Percentiles rank a stretch among this genome's conserved stretches.
These are phyloP conservation scores for Dendrocalamus sinicus DNA, from an alignment of 176 grass and related monocot genomes.

Conservation along the genomic window DNA sequence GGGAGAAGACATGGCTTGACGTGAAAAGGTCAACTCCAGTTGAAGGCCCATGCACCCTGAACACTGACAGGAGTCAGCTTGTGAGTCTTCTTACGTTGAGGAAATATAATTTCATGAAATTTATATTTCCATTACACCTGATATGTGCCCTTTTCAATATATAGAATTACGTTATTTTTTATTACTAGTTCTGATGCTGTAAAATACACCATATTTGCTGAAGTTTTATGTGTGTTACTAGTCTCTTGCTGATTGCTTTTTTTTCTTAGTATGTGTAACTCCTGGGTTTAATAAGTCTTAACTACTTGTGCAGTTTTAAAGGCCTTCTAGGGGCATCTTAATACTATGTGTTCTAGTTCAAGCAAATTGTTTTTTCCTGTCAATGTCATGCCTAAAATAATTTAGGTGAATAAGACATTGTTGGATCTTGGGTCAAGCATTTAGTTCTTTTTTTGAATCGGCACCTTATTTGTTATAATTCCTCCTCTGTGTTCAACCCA, in stretches of 20 bases:
- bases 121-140: background rate
- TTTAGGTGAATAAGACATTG: background rate
- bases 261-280: background rate
- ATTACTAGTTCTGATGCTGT: background rate
- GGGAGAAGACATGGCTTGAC: constrained; percentile 51
- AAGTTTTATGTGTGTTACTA: background rate
- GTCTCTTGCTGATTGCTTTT: background rate
- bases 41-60: constrained; percentile 41
- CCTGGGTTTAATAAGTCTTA: background rate
- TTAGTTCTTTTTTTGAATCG: background rate
- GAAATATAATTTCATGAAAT: background rate
- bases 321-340: background rate
- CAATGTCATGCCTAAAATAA: background rate
- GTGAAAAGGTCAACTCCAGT: constrained; percentile 21
- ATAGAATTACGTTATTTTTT: background rate
- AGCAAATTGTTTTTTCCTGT: constrained; percentile 11
- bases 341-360: background rate
- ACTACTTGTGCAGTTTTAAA: background rate
- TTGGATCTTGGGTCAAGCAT: background rate
- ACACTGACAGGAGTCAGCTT: constrained; percentile 3
- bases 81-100: constrained; percentile 16
- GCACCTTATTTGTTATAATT: background rate
- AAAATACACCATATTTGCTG: background rate
- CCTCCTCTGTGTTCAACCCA: background rate
- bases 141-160: background rate